Evolutionary conservation across 495 filamentous ascomycete species (phyloP).

Genomic region (Xylaria nigripes): DNA sequence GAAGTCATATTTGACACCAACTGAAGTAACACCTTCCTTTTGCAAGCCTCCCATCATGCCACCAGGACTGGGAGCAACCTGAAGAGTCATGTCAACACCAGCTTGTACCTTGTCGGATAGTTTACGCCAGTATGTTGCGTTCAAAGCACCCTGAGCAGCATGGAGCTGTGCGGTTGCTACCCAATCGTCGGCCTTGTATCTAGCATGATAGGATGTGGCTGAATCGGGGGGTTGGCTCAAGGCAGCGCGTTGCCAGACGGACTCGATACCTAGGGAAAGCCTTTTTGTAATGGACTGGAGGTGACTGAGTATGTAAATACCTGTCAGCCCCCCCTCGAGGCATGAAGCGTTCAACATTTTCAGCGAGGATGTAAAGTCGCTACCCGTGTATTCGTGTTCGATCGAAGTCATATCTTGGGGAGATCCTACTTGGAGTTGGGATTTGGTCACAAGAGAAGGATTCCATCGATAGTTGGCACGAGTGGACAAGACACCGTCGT

Average conservation of each 20-base stretch:
- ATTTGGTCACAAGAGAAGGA: conserved; percentile 67
- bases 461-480: conserved; percentile 88
- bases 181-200: conserved; percentile 87
- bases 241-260: conserved; percentile 81
- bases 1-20: conserved; percentile 99
- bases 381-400: conserved; percentile 88
- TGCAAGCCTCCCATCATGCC: conserved; percentile 57
- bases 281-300: conserved; percentile 85
- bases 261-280: conserved; percentile 82
- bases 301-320: conserved; percentile 91
- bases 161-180: conserved; percentile 80
- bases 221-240: conserved; percentile 74
- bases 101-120: conserved; percentile 94
- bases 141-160: conserved; percentile 70
- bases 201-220: conserved; percentile 75
- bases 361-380: conserved; percentile 83
- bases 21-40: conserved; percentile 80
- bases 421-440: conserved; percentile 64
- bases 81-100: conserved; percentile 88
- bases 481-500: conserved; percentile 70
- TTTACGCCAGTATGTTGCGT: conserved; percentile 89
- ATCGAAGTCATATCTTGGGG: conserved; percentile 70
- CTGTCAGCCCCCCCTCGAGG: conserved; percentile 84
- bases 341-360: conserved; percentile 91
- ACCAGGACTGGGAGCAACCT: conserved; percentile 58